These are phyloP conservation scores for Fusarium sp. DNA, from an alignment of 2,329 filamentous ascomycete genomes.

Conservation along the genomic window DNA sequence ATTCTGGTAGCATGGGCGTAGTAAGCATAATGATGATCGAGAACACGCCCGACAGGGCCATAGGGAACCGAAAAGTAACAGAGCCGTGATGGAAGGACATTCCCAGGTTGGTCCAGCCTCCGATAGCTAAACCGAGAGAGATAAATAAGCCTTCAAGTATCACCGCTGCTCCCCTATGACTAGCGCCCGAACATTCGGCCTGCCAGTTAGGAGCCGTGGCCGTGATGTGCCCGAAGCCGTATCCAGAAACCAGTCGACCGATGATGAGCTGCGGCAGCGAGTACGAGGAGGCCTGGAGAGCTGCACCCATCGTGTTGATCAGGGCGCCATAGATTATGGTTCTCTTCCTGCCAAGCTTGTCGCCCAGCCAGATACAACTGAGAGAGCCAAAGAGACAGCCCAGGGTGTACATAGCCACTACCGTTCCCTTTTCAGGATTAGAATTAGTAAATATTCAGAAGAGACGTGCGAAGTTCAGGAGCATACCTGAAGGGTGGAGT, in stretches of 20 bases:
- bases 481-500: constrained; percentile 3
- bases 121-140: background rate
- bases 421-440: accelerated
- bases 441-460: accelerated
- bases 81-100: constrained; percentile 13
- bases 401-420: constrained; percentile 1
- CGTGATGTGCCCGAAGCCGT: constrained; percentile 7
- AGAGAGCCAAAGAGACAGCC: constrained; percentile 12
- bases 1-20: background rate
- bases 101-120: constrained; percentile 2
- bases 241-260: constrained; percentile 3
- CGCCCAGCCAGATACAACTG: constrained; percentile 11
- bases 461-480: too few relatives aligned
- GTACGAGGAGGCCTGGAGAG: background rate
- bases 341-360: constrained; percentile 6
- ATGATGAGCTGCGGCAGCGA: constrained; percentile 1
- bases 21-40: constrained; percentile 3
- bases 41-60: background rate
- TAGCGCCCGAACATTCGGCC: constrained; percentile 8
- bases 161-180: constrained; percentile 4
- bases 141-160: constrained; percentile 11
- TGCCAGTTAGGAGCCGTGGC: constrained; percentile 13
- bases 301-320: constrained; percentile 9
- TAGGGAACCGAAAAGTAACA: background rate
- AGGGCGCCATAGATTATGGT: background rate